Evolutionary conservation across 2,329 filamentous ascomycete species (phyloP).

Genomic region (Trichophyton schoenleinii): DNA sequence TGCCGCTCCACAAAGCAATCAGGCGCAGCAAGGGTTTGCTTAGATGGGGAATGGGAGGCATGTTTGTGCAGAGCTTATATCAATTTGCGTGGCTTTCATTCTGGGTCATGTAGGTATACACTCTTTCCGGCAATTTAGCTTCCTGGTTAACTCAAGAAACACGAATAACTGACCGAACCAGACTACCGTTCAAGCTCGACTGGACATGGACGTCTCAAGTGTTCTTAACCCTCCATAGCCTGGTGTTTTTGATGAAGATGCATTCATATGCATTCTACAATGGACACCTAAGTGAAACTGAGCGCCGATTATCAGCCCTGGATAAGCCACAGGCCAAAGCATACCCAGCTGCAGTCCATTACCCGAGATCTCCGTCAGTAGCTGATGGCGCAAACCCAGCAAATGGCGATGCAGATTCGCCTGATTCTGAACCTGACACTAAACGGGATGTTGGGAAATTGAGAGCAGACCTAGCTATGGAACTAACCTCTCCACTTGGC

Average conservation of each 20-base stretch:
- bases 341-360: constrained; percentile 60
- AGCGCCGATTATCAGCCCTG: constrained; percentile 64
- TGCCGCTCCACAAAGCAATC: constrained; percentile 61
- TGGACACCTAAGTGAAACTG: constrained; percentile 79
- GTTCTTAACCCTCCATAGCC: constrained; percentile 79
- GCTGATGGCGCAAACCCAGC: not conserved
- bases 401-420: constrained; percentile 12
- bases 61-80: constrained; percentile 69
- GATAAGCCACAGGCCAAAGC: constrained; percentile 55
- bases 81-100: constrained; percentile 66
- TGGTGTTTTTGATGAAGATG: constrained; percentile 96
- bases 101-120: constrained; percentile 55
- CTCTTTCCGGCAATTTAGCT: no score
- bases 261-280: constrained; percentile 98
- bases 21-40: constrained; percentile 45
- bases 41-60: constrained; percentile 66
- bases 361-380: constrained; percentile 41
- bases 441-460: constrained; percentile 50
- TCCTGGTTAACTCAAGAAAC: not conserved
- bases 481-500: constrained; percentile 82
- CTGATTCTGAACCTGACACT: constrained; percentile 20
- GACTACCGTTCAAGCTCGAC: constrained; percentile 66
- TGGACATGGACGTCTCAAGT: constrained; percentile 99
- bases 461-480: constrained; percentile 74
- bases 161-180: constrained; percentile 20